These are phyloP conservation scores for Durusdinium trenchii DNA, from an alignment of 73 alveolate genomes.

Conservation along the genomic window DNA sequence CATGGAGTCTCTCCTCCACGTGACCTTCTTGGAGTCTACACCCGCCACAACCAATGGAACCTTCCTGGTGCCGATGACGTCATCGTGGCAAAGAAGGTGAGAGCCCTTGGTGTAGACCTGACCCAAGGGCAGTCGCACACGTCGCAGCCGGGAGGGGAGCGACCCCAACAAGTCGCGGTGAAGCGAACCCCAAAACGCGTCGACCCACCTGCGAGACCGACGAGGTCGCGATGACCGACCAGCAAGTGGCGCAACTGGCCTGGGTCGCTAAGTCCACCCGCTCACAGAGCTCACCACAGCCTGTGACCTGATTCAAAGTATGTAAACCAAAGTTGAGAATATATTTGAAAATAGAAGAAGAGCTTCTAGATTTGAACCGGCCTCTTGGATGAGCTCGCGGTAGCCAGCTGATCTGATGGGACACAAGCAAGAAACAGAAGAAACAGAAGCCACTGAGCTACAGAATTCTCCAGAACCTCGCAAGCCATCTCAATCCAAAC, in stretches of 20 bases:
- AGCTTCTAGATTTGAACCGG: background rate
- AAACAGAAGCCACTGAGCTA: too few relatives aligned
- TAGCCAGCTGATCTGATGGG: conserved; percentile 14
- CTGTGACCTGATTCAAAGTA: conserved; percentile 9
- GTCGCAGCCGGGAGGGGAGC: background rate
- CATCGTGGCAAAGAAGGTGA: conserved; percentile 77
- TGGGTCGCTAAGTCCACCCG: conserved; percentile 64
- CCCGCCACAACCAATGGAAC: background rate
- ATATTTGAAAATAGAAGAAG: background rate
- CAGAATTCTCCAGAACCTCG: too few relatives aligned
- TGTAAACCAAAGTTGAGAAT: background rate
- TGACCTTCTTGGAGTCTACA: too few relatives aligned
- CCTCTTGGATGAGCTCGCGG: conserved; percentile 73
- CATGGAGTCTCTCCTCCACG: too few relatives aligned
- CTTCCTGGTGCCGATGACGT: conserved; percentile 71
- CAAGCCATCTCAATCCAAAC: too few relatives aligned
- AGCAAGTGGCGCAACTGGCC: too few relatives aligned
- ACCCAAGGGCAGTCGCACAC: background rate
- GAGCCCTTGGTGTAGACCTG: conserved; percentile 84
- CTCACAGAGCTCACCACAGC: conserved; percentile 73
- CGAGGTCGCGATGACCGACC: too few relatives aligned
- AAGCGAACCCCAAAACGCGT: background rate
- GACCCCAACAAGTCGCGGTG: background rate
- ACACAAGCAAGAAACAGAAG: too few relatives aligned
- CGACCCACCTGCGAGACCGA: background rate